Percentiles rank a stretch among this genome's conserved stretches.
These are phyloP conservation scores for Candida gigantensis DNA, from an alignment of 1,139 yeast species.

Conservation along the genomic window DNA sequence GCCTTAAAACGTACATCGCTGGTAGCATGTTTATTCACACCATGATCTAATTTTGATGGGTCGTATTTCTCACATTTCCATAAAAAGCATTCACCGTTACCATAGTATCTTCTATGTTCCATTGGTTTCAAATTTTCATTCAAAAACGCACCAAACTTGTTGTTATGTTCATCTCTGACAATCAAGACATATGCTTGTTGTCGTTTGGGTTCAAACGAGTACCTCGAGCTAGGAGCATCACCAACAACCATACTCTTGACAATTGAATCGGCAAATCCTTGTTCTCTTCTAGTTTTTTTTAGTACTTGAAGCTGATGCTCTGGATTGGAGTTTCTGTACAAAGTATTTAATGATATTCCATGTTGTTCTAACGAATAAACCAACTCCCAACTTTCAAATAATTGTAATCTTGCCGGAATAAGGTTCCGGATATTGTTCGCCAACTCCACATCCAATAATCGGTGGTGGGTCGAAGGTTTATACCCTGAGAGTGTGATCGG, in stretches of 20 bases:
- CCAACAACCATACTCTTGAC: slow-evolving; percentile 35
- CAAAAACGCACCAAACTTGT: slow-evolving; percentile 78
- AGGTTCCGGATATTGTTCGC: slow-evolving; percentile 74
- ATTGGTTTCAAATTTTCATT: slow-evolving; percentile 75
- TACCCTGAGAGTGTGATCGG: slow-evolving; percentile 54
- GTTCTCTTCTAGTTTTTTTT: slow-evolving; percentile 22
- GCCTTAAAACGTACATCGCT: slow-evolving; percentile 59
- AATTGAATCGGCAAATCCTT: slow-evolving; percentile 41
- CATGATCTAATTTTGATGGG: slow-evolving; percentile 19
- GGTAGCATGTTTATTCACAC: slow-evolving; percentile 7
- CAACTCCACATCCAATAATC: slow-evolving; percentile 56
- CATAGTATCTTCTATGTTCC: slow-evolving; percentile 75
- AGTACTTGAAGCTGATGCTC: slow-evolving; percentile 30
- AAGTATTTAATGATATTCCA: slow-evolving; percentile 82
- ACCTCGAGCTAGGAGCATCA: slow-evolving; percentile 17
- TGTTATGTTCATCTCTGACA: slow-evolving; percentile 60
- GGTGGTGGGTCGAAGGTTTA: slow-evolving; percentile 52
- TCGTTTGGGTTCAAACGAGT: slow-evolving; percentile 27
- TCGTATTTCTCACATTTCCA: slow-evolving; percentile 65
- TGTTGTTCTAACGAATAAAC: slow-evolving; percentile 85
- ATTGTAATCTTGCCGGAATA: slow-evolving; percentile 76
- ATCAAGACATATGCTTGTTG: slow-evolving; percentile 71
- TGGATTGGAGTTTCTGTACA: slow-evolving; percentile 49
- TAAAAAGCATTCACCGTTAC: slow-evolving; percentile 92
- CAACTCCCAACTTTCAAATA: slow-evolving; percentile 75